Evolutionary conservation across 2,329 filamentous ascomycete species (phyloP).

Genomic region (Botrytis cinerea): DNA sequence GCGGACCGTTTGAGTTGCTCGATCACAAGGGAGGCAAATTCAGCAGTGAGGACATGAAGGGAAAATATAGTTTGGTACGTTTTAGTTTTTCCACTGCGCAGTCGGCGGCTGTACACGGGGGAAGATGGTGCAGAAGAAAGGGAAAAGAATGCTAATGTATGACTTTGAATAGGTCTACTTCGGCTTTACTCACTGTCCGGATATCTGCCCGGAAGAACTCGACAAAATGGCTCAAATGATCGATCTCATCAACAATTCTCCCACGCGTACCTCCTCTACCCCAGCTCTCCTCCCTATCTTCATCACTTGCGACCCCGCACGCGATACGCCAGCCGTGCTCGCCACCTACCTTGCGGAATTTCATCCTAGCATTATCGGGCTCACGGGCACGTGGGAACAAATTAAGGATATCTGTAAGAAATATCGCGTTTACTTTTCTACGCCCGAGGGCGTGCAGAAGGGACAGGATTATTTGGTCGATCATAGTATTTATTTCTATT

Average conservation of each 20-base stretch:
- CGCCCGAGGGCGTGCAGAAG: constrained; percentile 81
- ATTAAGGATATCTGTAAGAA: constrained; percentile 94
- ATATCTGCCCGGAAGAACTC: constrained; percentile 98
- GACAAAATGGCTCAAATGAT: constrained; percentile 99
- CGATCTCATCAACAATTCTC: constrained; percentile 61
- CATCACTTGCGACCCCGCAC: constrained; percentile 91
- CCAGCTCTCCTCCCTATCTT: constrained; percentile 70
- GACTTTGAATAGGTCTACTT: constrained; percentile 75
- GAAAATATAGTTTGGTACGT: constrained; percentile 77
- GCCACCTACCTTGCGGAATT: constrained; percentile 89
- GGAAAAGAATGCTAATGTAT: neutral
- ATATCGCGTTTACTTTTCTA: constrained; percentile 97
- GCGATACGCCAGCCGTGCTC: constrained; percentile 83
- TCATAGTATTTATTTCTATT: constrained; percentile 98
- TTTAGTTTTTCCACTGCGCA: neutral
- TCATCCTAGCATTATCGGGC: constrained; percentile 78
- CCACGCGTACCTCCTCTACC: constrained; percentile 42
- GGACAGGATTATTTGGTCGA: constrained; percentile 97
- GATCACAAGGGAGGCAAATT: constrained; percentile 81
- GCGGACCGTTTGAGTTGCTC: constrained; percentile 78
- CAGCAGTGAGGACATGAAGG: constrained; percentile 78
- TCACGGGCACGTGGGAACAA: constrained; percentile 92
- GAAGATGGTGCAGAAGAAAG: too few species aligned
- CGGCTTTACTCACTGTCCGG: constrained; percentile 96
- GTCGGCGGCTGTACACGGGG: too few species aligned